A percentile compares a stretch with the other conserved stretches of the same genome.
These are phyloP conservation scores for Pyrenophora seminiperda DNA, from an alignment of 2,329 filamentous ascomycete genomes.

Conservation along the genomic window DNA sequence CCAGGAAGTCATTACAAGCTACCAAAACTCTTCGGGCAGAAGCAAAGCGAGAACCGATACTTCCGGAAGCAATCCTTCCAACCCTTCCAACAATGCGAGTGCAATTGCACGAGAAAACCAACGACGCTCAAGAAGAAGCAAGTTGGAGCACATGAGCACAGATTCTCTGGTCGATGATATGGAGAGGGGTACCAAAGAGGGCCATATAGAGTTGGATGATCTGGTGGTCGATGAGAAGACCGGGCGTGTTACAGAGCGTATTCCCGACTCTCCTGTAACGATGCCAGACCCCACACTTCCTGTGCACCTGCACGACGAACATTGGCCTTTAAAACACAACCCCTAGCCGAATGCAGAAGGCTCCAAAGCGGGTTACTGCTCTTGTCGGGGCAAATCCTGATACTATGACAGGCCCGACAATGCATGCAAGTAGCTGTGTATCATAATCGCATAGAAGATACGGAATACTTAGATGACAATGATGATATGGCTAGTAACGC, in stretches of 20 bases:
- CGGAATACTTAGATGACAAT: neutral
- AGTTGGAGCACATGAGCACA: neutral
- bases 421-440: too few species aligned
- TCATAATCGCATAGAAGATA: too few species aligned
- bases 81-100: conserved; percentile 6
- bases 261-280: conserved; percentile 1
- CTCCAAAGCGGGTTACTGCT: neutral
- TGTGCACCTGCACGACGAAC: neutral
- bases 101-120: conserved; percentile 5
- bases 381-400: too few species aligned
- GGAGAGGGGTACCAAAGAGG: conserved; percentile 1
- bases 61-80: neutral
- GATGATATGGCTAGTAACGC: neutral
- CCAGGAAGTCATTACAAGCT: conserved; percentile 15
- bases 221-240: conserved; percentile 7
- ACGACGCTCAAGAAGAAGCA: conserved; percentile 2
- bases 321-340: neutral
- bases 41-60: conserved; percentile 2
- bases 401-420: too few species aligned
- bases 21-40: conserved; percentile 1
- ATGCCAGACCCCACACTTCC: neutral
- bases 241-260: conserved; percentile 2
- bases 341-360: neutral
- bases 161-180: conserved; percentile 6
- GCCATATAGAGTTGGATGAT: conserved; percentile 8